phyloP scores from a whole-genome alignment of 2,329 filamentous ascomycete species.

The Chaetomium sp. region DNA sequence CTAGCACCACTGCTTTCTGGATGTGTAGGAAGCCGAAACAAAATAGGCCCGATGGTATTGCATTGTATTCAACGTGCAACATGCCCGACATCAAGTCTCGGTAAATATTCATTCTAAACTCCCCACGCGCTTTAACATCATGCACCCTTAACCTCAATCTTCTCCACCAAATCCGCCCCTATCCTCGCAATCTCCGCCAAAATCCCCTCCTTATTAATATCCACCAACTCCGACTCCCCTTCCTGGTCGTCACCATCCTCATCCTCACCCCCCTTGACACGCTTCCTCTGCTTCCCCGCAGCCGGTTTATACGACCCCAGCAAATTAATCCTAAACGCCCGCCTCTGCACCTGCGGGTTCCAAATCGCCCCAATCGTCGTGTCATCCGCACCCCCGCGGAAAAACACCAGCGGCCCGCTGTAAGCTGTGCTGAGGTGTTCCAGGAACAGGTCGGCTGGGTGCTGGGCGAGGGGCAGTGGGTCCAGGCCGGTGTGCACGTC shows the following conservation, averaged over 20 bases:
- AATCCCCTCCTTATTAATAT: slow-evolving; percentile 61
- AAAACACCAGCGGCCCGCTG: slow-evolving; percentile 67
- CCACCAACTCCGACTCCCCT: slow-evolving; percentile 41
- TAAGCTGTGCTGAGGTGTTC: slow-evolving; percentile 63
- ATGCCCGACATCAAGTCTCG: neutral
- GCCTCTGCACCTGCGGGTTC: slow-evolving; percentile 47
- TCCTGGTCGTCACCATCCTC: slow-evolving; percentile 26
- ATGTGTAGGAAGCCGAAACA: no score
- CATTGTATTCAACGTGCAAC: neutral
- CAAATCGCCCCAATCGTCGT: slow-evolving; percentile 51
- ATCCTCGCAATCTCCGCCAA: slow-evolving; percentile 66
- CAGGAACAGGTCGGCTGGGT: slow-evolving; percentile 58
- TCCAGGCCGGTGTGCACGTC: slow-evolving; percentile 47
- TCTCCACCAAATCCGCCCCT: slow-evolving; percentile 60
- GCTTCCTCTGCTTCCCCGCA: slow-evolving; percentile 9
- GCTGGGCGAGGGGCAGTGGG: slow-evolving; percentile 45
- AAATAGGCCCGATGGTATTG: no score
- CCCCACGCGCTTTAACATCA: neutral
- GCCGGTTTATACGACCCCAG: slow-evolving; percentile 59
- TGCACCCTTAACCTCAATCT: slow-evolving; percentile 47
- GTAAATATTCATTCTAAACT: neutral
- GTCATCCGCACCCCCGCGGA: slow-evolving; percentile 59
- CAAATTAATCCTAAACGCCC: slow-evolving; percentile 65
- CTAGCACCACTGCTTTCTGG: neutral
- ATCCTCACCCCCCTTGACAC: slow-evolving; percentile 22